phyloP scores from a whole-genome alignment of 164 flowering plant genomes.

The Stephania cephalantha region DNA sequence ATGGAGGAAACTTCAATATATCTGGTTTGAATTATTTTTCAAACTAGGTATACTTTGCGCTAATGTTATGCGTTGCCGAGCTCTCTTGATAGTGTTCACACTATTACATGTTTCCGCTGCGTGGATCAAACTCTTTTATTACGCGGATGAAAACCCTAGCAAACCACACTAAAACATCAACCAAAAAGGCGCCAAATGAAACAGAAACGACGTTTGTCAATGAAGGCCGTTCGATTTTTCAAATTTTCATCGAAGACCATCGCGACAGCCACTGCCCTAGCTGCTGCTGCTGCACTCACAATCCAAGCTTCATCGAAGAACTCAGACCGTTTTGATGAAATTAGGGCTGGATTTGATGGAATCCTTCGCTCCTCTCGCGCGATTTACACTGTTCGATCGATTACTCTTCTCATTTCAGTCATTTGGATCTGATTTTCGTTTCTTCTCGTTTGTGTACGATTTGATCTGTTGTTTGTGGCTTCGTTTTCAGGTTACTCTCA shows the following conservation, averaged over 20 bases:
- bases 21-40: too few relatives aligned
- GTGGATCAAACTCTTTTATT: too few relatives aligned
- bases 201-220: background rate
- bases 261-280: slow-evolving; percentile 33
- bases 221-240: slow-evolving; percentile 14
- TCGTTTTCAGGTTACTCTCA: slow-evolving; percentile 45
- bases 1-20: too few relatives aligned
- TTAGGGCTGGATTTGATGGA: slow-evolving; percentile 33
- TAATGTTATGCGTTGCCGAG: too few relatives aligned
- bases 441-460: background rate
- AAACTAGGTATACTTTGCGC: too few relatives aligned
- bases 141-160: too few relatives aligned
- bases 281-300: slow-evolving; percentile 22
- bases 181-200: too few relatives aligned
- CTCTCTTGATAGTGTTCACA: too few relatives aligned
- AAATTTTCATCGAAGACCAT: slow-evolving; percentile 44
- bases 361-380: slow-evolving; percentile 74
- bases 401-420: slow-evolving; percentile 4
- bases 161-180: too few relatives aligned
- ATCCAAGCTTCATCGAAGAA: slow-evolving; percentile 18
- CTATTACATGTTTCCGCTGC: too few relatives aligned
- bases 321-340: slow-evolving; percentile 22
- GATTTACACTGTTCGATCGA: slow-evolving; percentile 42
- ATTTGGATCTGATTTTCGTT: background rate
- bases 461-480: background rate